Base-by-base conservation (phyloP, 768 basidiomycete genomes). In the Tylopilus rubrobrunneus region DNA sequence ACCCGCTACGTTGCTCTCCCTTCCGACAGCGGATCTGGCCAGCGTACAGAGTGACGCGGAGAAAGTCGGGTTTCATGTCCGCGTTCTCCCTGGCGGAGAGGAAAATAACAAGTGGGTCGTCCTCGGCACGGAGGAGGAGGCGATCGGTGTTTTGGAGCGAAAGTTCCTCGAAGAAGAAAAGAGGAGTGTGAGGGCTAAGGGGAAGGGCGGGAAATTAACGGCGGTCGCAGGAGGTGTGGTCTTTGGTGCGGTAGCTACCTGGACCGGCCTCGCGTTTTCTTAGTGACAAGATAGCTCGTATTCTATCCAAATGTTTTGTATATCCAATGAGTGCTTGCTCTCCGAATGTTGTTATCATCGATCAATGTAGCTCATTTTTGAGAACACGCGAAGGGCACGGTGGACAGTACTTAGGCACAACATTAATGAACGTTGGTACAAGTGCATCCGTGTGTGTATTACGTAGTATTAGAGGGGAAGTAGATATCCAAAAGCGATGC, bases 161-260 rank as follows among this genome's bases (percentile, higher is more conserved):
- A 67, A 59, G 41, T 64, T 71, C 34, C 56, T 57, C 39, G 69
- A 71, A n/a, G 71, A 72, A 39, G 63, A 71, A 53, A 49, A 52
- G 47, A 72, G 59, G 56, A 52, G 43, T 21, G 41, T 19, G 25
- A 62, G 54, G 51, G 56, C 19, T 41, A 51, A 65, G 58, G 52
- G 58, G 14, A 57, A 45, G 2, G 58, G 52, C 8, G 56, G 69
- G 57, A 51, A 65, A 79, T 55, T 69, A 67, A 74, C 69, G 45
- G 76, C 75, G 43, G 78, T 74, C 47, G 82, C 82, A 55, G 78
- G 81, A 17, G 81, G 79, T 44, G 81, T 76, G n/a, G 73, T 84
- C 17, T 76, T 84, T 19, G 84, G 84, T 39, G 83, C 80, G 39
- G 80, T 83, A 7, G 81, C 81, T 40, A 75, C 81, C 46, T 83